Evolutionary conservation across 768 basidiomycete genomes (phyloP).

Genomic region (Trametes gibbosa): DNA sequence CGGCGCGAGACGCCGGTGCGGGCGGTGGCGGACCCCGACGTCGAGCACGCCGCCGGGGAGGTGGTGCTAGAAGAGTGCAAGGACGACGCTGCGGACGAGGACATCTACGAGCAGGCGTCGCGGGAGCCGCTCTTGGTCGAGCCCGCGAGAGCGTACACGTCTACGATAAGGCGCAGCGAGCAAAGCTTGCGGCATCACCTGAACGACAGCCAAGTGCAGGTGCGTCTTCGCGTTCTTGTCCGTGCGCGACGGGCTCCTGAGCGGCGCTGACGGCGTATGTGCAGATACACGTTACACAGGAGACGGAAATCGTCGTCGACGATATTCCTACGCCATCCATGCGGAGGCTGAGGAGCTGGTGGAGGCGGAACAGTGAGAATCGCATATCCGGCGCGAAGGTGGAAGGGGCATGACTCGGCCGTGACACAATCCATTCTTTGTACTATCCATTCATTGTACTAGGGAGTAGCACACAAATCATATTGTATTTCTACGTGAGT

Average conservation of each 20-base stretch:
- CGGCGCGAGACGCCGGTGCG: neutral
- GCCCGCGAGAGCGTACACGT: conserved; percentile 2
- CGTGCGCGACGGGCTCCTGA: neutral
- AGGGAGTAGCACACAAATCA: no score
- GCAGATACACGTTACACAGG: conserved; percentile 8
- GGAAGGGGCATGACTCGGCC: no score
- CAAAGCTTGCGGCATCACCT: conserved; percentile 2
- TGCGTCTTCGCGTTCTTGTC: neutral
- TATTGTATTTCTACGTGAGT: no score
- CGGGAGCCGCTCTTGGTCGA: neutral
- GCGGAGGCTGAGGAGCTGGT: neutral
- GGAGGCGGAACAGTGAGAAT: neutral
- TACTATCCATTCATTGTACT: no score
- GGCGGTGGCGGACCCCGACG: neutral
- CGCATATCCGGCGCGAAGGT: neutral
- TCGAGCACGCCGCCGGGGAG: neutral
- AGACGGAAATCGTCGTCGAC: conserved; percentile 4
- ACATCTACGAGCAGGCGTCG: neutral
- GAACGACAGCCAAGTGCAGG: neutral
- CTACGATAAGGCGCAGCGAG: conserved; percentile 11
- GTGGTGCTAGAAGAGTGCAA: neutral
- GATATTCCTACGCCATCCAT: neutral
- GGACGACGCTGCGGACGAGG: neutral
- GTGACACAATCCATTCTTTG: no score
- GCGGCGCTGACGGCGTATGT: neutral